Percentiles rank a stretch among this genome's conserved stretches.
Evolutionary conservation across 805 yeast genomes (phyloP).

Genomic region (Teunomyces cretensis): DNA sequence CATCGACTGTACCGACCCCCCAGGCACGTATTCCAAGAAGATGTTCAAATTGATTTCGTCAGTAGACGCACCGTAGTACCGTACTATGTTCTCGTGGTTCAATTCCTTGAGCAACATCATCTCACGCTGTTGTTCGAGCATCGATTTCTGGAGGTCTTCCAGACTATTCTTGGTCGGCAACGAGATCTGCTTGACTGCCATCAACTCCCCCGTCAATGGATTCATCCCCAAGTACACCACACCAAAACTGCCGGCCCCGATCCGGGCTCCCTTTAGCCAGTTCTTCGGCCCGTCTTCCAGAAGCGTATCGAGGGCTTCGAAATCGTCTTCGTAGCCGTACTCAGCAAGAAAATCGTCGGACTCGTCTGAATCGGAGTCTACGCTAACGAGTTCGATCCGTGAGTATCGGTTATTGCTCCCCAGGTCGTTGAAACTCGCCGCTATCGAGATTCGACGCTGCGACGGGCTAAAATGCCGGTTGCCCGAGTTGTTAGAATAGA

Average conservation of each 20-base stretch:
- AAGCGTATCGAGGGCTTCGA: slow-evolving; percentile 36
- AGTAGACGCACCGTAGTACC: slow-evolving; percentile 84
- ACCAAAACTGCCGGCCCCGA: slow-evolving; percentile 95
- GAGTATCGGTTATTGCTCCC: slow-evolving; percentile 34
- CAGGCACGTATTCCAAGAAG: slow-evolving; percentile 51
- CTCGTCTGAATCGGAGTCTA: slow-evolving; percentile 33
- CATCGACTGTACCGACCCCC: slow-evolving; percentile 60
- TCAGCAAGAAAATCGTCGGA: slow-evolving; percentile 12
- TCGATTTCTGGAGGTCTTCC: slow-evolving; percentile 35
- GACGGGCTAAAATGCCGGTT: not conserved
- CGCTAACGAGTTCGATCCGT: slow-evolving; percentile 47
- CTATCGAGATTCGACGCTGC: slow-evolving; percentile 23
- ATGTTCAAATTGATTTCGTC: slow-evolving; percentile 74
- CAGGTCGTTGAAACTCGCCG: slow-evolving; percentile 26
- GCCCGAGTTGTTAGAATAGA: slow-evolving; percentile 11
- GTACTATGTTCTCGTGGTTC: slow-evolving; percentile 89
- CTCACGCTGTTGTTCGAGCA: slow-evolving; percentile 84
- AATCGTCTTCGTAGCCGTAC: slow-evolving; percentile 40
- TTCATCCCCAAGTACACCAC: slow-evolving; percentile 91
- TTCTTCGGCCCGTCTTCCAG: slow-evolving; percentile 63
- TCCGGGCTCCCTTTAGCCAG: slow-evolving; percentile 91
- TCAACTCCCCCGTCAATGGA: slow-evolving; percentile 86
- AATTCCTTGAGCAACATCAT: slow-evolving; percentile 73
- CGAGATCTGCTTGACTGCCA: slow-evolving; percentile 96
- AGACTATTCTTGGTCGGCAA: slow-evolving; percentile 48